Base-by-base conservation (phyloP, 805 yeast species). In the Deakozyma indianensis region DNA sequence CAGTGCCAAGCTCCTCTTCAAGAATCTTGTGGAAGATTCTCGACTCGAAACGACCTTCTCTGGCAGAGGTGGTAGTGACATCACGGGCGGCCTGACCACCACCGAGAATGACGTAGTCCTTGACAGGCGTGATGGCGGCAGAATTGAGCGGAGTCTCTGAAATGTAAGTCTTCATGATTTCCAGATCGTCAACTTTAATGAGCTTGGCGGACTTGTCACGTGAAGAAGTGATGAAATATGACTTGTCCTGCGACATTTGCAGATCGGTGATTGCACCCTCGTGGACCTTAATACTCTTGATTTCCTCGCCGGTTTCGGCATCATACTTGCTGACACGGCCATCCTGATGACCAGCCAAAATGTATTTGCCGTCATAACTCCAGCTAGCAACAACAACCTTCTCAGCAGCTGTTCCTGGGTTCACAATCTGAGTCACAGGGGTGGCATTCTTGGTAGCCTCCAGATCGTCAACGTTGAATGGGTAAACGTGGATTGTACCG, bases 71-170 rank as follows among this genome's bases (percentile, higher is more conserved):
- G n/a, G 97, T 92, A 40, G 99, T 92, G 60, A 92, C 99, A 64
- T 88, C 94, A 66, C 87, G 79, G 35, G 98, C 97, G 58, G 87
- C 97, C 71, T 92, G 97, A 78, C 99, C 99, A 69, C 99, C 99
- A 45, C 97, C 98, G 50, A 92, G 72, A 43, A 92, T 80, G 50
- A 92, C 83, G 61, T 80, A 90, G 60, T 92, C 90, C 68, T 92
- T 92, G 47, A 79, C 71, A 22, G 97, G 94, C 15, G 98, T 88
- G 54, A 92, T 82, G 53, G 94, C 81, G 18, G 97, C 97, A 29
- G 95, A 77, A 71, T 92, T 92, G 73, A 92, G 74, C 48, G 97
- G 96, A 45, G 94, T 87, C 62, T 87, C 96, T 3, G 95, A 80
- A 55, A 73, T 75, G 65, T 72, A 92, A 20, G 75, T 77, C 66